Base-by-base conservation (phyloP, 2,329 filamentous ascomycete species). In the Orbilia oligospora region DNA sequence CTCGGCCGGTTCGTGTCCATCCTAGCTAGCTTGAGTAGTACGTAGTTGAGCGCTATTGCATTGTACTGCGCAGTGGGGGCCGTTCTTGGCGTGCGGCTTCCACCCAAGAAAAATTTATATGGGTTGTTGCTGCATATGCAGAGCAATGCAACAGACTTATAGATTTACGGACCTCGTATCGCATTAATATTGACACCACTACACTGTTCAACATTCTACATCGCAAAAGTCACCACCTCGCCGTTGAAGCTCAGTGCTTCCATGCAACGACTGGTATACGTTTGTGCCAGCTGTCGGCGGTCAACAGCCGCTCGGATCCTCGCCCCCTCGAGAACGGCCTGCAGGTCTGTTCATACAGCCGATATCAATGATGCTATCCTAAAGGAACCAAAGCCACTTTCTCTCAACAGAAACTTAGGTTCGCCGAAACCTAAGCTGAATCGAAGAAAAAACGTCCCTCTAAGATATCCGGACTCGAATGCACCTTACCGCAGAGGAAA, bases 191-290 rank as follows among this genome's bases (percentile, higher is more conserved):
- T 6, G 36, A 30, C 10, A 38, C 27, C 56, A 22, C 46, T 8
- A 6, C 56, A 22, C 46, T 8, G 10, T 24, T 55, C 46, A 46
- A 48, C 24, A 56, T 20, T 27, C 20, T 16, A 33, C 33, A 24
- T 30, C 63, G 41, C 20, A 46, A 30, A 3, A 30, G 27, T 16
- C 49, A 44, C 65, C 30, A 22, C 36, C 49, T 46, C n/a, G 36
- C 27, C 48, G 24, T 27, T 44, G 30, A 22, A 24, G 33, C 56
- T 44, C 30, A 44, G 56, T 44, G 38, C 30, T 63, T 77, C 71
- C 58, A 77, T 77, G 73, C 73, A 71, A 64, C 73, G 73, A 67
- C 61, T 68, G 51, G 55, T 22, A n/a, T 65, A 65, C 14, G 61
- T 77, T 16, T 77, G 73, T 30, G 61, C 61, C 33, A 68, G 53